Base-by-base conservation (phyloP, 345 rosid genomes). In the Bruguiera parviflora region DNA sequence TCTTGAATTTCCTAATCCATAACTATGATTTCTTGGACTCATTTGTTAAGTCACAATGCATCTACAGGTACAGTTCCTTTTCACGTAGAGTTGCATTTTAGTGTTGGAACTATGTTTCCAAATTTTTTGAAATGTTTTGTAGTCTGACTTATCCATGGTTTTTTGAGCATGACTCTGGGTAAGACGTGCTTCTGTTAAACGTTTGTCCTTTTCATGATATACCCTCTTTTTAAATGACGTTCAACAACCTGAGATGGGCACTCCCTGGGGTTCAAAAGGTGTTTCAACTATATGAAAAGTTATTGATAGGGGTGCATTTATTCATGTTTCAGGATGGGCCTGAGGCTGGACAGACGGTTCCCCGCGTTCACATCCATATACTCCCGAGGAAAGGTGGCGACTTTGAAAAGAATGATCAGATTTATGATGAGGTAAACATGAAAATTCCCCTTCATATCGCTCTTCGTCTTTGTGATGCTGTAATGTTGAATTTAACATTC, bases 351-450 rank as follows among this genome's bases (percentile, higher is more conserved):
- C 99, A 92, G 84, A 86, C 90, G 15, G 98, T 90, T 68, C 86
- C 96, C 13, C 96, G 92, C 81, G 94, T 95, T 61, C 99, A 92
- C 78, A 78, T 95, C 83, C 98, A 95, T 71, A 73, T 95, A 73
- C 69, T 95, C 61, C 98, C 98, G 0, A 86, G 97, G 69, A 90
- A 83, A 76, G 86, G 71, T 52, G 92, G 90, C 0, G 99, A 95
- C 84, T 92, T 95, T 76, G 91, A 90, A 86, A 89, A 75, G 73
- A 95, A 95, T 63, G 98, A 95, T 77, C 88, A 95, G 75, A 84
- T 95, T 46, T 92, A 95, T 62, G 97, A 87, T 64, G 96, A 91
- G 0, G 97, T 89, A 85, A 79, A 92, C 69, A 56, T 53, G 61
- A 46, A 65, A 39, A 20, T 19, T 25, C 49, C 61, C 28, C 70